phyloP scores from a whole-genome alignment of 495 filamentous ascomycete species.

The Astrothelium macrocarpum region DNA sequence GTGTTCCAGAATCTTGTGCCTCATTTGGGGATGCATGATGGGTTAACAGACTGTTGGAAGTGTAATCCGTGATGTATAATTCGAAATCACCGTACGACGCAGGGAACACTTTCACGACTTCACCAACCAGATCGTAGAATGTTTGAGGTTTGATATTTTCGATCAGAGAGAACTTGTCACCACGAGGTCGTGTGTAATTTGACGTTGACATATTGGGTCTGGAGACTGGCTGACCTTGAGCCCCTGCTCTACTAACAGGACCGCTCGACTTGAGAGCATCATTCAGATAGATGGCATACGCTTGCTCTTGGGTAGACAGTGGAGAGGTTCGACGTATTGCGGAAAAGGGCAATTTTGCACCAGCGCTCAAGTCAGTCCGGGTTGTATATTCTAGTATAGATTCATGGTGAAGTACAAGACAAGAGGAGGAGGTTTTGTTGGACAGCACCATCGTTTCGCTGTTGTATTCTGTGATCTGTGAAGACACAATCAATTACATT shows the following conservation, averaged over 20 bases:
- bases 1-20: constrained; percentile 26
- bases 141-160: constrained; percentile 47
- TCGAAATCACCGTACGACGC: constrained; percentile 41
- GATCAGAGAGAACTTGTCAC: constrained; percentile 53
- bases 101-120: constrained; percentile 58
- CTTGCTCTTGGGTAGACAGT: constrained; percentile 14
- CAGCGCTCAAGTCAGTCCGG: not conserved
- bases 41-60: constrained; percentile 52
- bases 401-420: not conserved
- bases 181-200: not conserved
- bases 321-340: not conserved
- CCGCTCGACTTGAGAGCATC: constrained; percentile 8
- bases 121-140: constrained; percentile 65
- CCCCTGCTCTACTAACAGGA: not conserved
- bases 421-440: not conserved
- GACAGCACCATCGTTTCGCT: not conserved
- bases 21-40: constrained; percentile 42
- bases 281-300: constrained; percentile 23
- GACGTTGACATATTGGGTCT: not conserved
- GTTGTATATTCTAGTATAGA: not conserved
- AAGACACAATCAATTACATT: not conserved
- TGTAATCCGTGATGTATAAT: constrained; percentile 83
- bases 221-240: not conserved
- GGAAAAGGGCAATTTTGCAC: not conserved
- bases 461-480: not conserved